A percentile compares a stretch with the other conserved stretches of the same genome.
Conservation (phyloP, 768 basidiomycete species). For the Ramaria rubella region DNA sequence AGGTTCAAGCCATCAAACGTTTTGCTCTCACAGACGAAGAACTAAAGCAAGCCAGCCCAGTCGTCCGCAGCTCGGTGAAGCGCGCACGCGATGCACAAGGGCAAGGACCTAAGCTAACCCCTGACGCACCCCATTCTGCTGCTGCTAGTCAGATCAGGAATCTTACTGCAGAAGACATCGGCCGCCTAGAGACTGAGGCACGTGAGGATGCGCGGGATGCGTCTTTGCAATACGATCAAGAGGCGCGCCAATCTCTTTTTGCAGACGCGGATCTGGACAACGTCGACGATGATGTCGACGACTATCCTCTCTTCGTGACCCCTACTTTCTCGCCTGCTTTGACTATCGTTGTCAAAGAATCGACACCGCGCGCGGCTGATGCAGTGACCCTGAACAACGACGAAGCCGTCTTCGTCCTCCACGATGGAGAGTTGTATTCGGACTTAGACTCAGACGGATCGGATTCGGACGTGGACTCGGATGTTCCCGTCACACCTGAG, state of each 20-base stretch:
- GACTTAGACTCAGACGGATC: not conserved
- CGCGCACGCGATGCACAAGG: not conserved
- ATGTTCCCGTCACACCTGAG: not conserved
- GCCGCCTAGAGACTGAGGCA: not conserved
- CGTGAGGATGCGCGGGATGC: not conserved
- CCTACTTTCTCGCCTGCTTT: not conserved
- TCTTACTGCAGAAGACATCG: not conserved
- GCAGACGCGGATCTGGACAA: not conserved
- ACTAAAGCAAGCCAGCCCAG: conserved; percentile 26
- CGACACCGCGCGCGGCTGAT: not conserved
- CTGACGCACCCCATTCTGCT: not conserved
- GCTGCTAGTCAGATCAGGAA: not conserved
- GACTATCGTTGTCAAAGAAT: not conserved
- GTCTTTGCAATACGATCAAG: not conserved
- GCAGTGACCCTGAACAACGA: not conserved
- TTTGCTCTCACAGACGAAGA: conserved; percentile 57
- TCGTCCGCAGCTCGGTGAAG: conserved; percentile 13
- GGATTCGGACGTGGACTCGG: not conserved
- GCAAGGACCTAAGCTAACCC: not conserved
- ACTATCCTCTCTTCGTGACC: not conserved
- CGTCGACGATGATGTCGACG: not conserved
- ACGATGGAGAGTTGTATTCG: not conserved
- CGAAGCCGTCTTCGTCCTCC: not conserved
- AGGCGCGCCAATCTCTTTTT: not conserved
- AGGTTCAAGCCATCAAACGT: conserved; percentile 47